These are phyloP conservation scores for Melampsora americana DNA, from an alignment of 1,284 basidiomycete genomes.

Conservation along the genomic window DNA sequence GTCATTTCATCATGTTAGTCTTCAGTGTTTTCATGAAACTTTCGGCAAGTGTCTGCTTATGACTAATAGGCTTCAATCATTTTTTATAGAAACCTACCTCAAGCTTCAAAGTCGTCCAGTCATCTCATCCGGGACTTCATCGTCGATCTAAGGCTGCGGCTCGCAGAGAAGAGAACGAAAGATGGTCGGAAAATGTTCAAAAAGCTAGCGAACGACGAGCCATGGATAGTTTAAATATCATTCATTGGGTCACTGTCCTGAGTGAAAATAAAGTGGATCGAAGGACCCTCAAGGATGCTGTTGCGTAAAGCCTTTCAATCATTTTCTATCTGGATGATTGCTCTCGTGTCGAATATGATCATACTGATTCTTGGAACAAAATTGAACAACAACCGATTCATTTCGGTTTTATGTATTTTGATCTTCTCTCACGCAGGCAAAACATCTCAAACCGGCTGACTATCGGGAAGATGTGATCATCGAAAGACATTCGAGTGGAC, in stretches of 20 bases:
- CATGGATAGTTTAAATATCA: constrained; percentile 7
- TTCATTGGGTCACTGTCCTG: background rate
- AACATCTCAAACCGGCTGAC: constrained; percentile 18
- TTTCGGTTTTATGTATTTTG: background rate
- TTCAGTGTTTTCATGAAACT: too few species aligned
- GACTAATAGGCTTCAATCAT: too few species aligned
- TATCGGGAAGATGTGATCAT: constrained; percentile 30
- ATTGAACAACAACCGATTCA: background rate
- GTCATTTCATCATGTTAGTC: too few species aligned
- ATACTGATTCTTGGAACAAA: background rate
- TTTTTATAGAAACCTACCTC: background rate
- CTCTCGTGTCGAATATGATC: background rate
- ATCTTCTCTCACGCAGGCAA: constrained; percentile 14
- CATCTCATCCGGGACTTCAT: background rate
- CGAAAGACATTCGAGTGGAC: constrained; percentile 23
- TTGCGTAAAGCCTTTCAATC: background rate
- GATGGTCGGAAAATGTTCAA: background rate
- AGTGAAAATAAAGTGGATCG: background rate
- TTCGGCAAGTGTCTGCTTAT: too few species aligned
- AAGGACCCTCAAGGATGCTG: constrained; percentile 1
- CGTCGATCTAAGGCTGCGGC: background rate
- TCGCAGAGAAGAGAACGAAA: constrained; percentile 4
- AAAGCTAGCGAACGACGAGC: constrained; percentile 5
- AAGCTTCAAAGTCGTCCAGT: background rate
- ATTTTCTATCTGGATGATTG: background rate